phyloP scores from a whole-genome alignment of 192 early-diverging fungal genomes.

The Hyaloraphidium curvatum region DNA sequence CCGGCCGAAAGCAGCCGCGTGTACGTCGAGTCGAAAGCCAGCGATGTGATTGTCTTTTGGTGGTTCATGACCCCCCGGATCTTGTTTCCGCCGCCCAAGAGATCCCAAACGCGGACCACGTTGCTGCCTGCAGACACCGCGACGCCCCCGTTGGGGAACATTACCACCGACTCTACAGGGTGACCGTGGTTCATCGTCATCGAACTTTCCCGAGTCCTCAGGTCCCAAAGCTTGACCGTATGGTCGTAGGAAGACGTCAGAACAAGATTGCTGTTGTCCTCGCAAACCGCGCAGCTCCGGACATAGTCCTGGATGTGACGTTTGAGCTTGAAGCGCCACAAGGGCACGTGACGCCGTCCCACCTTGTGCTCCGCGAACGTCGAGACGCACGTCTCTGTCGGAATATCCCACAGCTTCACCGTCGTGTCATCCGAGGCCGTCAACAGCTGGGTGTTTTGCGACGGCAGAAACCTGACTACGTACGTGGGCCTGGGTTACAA shows the following conservation, averaged over 20 bases:
- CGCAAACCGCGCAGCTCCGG: background rate
- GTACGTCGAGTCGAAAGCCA: conserved; percentile 60
- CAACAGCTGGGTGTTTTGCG: conserved; percentile 60
- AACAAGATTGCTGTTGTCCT: conserved; percentile 4
- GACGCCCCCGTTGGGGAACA: conserved; percentile 64
- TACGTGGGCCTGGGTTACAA: conserved; percentile 42
- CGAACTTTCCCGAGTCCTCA: conserved; percentile 46
- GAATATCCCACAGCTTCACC: conserved; percentile 85
- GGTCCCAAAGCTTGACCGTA: conserved; percentile 82
- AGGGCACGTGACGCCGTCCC: background rate
- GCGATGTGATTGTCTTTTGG: conserved; percentile 85
- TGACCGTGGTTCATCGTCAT: conserved; percentile 61
- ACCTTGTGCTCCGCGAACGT: conserved; percentile 58
- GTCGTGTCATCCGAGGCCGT: conserved; percentile 85
- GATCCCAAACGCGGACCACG: conserved; percentile 71
- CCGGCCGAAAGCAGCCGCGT: conserved; percentile 70
- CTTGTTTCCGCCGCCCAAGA: conserved; percentile 56
- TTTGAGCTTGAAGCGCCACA: background rate
- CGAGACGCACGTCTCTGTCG: conserved; percentile 45
- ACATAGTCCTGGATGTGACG: conserved; percentile 51
- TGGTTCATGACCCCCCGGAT: conserved; percentile 69
- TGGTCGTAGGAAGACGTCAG: conserved; percentile 79
- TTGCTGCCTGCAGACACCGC: conserved; percentile 56
- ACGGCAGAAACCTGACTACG: conserved; percentile 56
- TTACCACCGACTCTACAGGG: conserved; percentile 75